Evolutionary conservation across 148 eudicot genomes (phyloP).

Genomic region (Fallopia convolvulus): DNA sequence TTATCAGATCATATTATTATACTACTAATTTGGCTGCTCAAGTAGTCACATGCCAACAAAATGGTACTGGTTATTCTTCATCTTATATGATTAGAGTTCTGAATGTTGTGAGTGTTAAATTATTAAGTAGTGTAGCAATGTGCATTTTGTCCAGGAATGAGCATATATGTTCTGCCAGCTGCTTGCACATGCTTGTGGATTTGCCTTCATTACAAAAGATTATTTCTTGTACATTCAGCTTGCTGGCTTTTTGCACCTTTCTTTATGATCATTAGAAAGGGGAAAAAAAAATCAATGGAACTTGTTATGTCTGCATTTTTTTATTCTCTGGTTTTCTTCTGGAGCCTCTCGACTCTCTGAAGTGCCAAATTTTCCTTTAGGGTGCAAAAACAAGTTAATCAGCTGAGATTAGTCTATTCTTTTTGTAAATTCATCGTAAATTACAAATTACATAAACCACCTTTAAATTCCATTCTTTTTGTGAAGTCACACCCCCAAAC

Average conservation of each 20-base stretch:
- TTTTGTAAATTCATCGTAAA: no score
- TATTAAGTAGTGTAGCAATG: background rate
- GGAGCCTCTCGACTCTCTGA: background rate
- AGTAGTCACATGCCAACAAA: background rate
- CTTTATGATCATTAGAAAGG: background rate
- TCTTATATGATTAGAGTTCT: background rate
- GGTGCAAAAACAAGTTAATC: no score
- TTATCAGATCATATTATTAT: background rate
- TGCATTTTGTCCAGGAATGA: background rate
- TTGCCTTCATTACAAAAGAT: background rate
- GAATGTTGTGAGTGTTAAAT: background rate
- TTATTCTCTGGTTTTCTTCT: background rate
- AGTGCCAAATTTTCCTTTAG: no score
- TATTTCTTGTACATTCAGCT: background rate
- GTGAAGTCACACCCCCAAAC: no score
- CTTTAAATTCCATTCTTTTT: no score
- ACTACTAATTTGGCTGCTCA: no score
- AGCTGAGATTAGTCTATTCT: no score
- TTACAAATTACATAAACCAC: no score
- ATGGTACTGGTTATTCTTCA: background rate
- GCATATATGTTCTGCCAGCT: constrained; percentile 10
- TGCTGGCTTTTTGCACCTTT: background rate
- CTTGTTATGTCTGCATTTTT: background rate
- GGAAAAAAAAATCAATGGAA: background rate
- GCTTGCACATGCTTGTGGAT: constrained; percentile 1